These are phyloP conservation scores for Trichocladium antarcticum DNA, from an alignment of 495 filamentous ascomycete genomes.

Conservation along the genomic window DNA sequence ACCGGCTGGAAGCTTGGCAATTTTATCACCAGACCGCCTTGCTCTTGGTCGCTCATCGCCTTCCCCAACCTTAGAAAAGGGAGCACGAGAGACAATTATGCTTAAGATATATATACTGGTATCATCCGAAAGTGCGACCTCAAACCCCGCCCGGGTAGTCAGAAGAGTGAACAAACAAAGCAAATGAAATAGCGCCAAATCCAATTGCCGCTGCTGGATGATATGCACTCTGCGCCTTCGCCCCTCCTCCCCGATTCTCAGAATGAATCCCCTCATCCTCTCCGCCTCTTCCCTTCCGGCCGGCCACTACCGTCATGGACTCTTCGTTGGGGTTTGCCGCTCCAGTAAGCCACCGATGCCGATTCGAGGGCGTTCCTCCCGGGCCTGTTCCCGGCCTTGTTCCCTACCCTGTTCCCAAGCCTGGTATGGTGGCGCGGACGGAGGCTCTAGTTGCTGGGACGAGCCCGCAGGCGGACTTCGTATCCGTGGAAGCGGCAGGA, in stretches of 20 bases:
- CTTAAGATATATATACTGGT: slow-evolving; percentile 14
- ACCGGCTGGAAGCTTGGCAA: no score
- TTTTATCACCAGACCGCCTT: no score
- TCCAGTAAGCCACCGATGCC: slow-evolving; percentile 47
- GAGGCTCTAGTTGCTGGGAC: slow-evolving; percentile 14
- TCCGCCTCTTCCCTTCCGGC: neutral
- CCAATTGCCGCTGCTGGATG: neutral
- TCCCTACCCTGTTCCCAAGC: no score
- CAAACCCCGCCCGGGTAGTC: neutral
- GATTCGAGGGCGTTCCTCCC: slow-evolving; percentile 40
- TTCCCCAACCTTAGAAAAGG: no score
- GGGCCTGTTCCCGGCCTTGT: no score
- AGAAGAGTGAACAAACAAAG: neutral
- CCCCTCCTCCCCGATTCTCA: neutral
- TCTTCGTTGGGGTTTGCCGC: slow-evolving; percentile 27
- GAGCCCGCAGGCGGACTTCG: slow-evolving; percentile 31
- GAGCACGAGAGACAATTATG: neutral
- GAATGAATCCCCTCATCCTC: neutral
- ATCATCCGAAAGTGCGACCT: slow-evolving; percentile 13
- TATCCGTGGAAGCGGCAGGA: slow-evolving; percentile 35
- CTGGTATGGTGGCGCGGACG: slow-evolving; percentile 16
- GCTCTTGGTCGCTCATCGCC: no score
- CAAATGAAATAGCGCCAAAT: neutral
- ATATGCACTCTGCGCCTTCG: neutral
- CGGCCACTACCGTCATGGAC: neutral